Conservation (phyloP, 768 basidiomycete species). For the Galerina sulciceps region DNA sequence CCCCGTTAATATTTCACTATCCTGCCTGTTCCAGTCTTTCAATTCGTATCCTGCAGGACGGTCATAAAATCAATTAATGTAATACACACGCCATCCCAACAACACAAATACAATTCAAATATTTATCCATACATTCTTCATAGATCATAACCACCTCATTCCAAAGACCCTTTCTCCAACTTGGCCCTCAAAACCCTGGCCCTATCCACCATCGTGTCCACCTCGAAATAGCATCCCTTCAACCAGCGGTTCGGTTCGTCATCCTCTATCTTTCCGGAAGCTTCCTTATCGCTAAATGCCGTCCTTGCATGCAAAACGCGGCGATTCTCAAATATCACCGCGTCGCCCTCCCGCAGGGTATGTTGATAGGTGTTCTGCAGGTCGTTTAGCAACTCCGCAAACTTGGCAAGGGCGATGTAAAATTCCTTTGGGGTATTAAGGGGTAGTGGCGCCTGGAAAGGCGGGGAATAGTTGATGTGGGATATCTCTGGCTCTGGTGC, state of each 20-base stretch:
- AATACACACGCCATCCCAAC: no score
- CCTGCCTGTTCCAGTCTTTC: no score
- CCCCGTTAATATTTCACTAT: no score
- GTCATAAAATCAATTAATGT: no score
- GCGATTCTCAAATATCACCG: conserved; percentile 91
- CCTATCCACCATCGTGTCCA: conserved; percentile 64
- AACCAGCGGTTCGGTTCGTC: conserved; percentile 79
- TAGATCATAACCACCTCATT: not conserved
- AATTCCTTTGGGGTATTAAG: conserved; percentile 57
- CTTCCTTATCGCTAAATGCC: conserved; percentile 60
- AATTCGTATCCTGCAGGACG: no score
- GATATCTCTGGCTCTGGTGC: conserved; percentile 40
- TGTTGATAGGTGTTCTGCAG: conserved; percentile 58
- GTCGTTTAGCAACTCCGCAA: conserved; percentile 61
- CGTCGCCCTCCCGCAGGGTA: conserved; percentile 80
- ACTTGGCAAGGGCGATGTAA: conserved; percentile 65
- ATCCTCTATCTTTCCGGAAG: conserved; percentile 33
- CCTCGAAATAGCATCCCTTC: conserved; percentile 85
- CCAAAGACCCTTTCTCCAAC: conserved; percentile 15
- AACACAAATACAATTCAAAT: no score
- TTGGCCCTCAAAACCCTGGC: conserved; percentile 53
- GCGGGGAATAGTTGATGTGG: conserved; percentile 91
- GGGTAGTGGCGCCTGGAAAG: conserved; percentile 87
- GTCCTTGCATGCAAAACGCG: conserved; percentile 87
- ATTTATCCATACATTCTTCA: not conserved